These are phyloP conservation scores for Talaromyces verruculosus DNA, from an alignment of 2,329 filamentous ascomycete genomes.

Conservation along the genomic window DNA sequence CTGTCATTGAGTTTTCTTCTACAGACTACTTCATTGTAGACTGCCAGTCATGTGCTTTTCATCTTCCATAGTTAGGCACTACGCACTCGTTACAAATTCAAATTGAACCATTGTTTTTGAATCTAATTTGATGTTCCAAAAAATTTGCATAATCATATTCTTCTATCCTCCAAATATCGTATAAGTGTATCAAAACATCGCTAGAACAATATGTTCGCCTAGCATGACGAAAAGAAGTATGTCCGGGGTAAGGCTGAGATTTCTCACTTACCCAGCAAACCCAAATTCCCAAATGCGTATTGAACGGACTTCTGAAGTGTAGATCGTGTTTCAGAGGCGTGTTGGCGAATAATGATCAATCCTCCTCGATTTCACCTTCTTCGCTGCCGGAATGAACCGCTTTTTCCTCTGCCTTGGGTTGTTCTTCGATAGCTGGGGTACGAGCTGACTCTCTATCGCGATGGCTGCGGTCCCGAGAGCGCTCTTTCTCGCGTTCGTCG, in stretches of 20 bases:
- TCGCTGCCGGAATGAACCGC: slow-evolving; percentile 81
- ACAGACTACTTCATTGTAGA: slow-evolving; percentile 5
- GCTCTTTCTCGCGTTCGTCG: slow-evolving; percentile 42
- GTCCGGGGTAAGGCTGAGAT: slow-evolving; percentile 10
- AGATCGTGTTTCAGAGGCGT: not conserved
- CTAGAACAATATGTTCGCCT: not conserved
- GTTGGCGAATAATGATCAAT: slow-evolving; percentile 30
- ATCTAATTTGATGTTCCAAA: not conserved
- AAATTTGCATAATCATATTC: not conserved
- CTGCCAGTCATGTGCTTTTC: slow-evolving; percentile 15
- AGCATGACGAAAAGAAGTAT: slow-evolving; percentile 2
- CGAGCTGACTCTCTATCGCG: slow-evolving; percentile 54
- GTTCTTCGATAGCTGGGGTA: slow-evolving; percentile 34
- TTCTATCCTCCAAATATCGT: not conserved
- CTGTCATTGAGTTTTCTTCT: not conserved
- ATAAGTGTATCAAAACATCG: slow-evolving; percentile 3
- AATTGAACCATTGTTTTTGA: not conserved
- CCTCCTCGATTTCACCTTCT: slow-evolving; percentile 96
- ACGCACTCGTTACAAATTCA: slow-evolving; percentile 13
- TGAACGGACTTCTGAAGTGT: not conserved
- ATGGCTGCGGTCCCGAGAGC: slow-evolving; percentile 32
- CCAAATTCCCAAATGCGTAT: not conserved
- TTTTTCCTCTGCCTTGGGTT: slow-evolving; percentile 46
- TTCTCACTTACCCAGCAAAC: slow-evolving; percentile 18
- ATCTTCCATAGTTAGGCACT: not conserved